A percentile compares a stretch with the other conserved stretches of the same genome.
phyloP scores from a whole-genome alignment of 768 basidiomycete genomes.

The Suillus lakei region DNA sequence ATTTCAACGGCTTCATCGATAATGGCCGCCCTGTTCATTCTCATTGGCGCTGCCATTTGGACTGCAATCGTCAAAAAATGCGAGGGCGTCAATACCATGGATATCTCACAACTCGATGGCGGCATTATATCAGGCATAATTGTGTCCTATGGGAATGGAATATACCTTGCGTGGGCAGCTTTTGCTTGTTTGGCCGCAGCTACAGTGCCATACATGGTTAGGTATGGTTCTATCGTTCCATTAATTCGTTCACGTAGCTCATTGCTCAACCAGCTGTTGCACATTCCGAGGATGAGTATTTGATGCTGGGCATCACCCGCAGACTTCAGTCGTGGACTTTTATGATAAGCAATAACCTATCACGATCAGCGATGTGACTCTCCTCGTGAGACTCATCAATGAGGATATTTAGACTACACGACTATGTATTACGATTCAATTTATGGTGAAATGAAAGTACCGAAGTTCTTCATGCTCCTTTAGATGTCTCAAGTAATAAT shows the following conservation, averaged over 20 bases:
- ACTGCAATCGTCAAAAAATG: constrained; percentile 72
- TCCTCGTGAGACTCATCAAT: neutral
- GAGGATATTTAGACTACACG: constrained; percentile 1
- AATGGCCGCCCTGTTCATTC: constrained; percentile 61
- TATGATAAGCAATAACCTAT: constrained; percentile 1
- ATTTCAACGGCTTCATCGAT: constrained; percentile 67
- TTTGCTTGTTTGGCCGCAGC: constrained; percentile 71
- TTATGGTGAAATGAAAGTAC: neutral
- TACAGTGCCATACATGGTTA: constrained; percentile 76
- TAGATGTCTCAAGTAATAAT: neutral
- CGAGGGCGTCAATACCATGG: constrained; percentile 58
- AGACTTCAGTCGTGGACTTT: neutral
- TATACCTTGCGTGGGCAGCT: constrained; percentile 76
- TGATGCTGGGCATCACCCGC: constrained; percentile 31
- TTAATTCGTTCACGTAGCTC: neutral
- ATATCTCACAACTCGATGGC: constrained; percentile 39
- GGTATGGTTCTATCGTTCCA: constrained; percentile 48
- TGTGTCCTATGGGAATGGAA: constrained; percentile 62
- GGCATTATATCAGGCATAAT: constrained; percentile 59
- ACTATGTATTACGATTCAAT: neutral
- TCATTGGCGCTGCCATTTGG: constrained; percentile 79
- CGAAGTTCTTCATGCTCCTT: neutral
- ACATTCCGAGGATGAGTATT: constrained; percentile 69
- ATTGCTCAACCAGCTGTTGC: constrained; percentile 62
- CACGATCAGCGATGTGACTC: constrained; percentile 6